phyloP scores from a whole-genome alignment of 192 early-diverging fungal genomes.

The Neocallimastix lanati region DNA sequence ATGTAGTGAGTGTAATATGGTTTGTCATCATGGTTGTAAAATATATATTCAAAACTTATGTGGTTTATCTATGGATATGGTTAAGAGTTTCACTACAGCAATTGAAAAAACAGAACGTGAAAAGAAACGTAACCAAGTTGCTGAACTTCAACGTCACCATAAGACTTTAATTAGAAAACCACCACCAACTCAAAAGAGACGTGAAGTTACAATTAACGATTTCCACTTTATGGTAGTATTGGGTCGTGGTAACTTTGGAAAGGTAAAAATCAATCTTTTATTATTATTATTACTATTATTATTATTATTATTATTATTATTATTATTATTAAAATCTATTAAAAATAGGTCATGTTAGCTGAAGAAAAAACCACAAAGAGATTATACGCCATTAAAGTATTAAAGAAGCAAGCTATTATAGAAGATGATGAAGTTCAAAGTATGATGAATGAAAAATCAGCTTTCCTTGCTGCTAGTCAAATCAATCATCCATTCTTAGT shows the following conservation, averaged over 20 bases:
- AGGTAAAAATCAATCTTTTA: constrained; percentile 24
- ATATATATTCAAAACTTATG: constrained; percentile 81
- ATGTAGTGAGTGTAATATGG: constrained; percentile 56
- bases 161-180: not conserved
- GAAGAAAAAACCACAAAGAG: constrained; percentile 68
- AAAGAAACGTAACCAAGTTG: not conserved
- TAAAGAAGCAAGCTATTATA: constrained; percentile 95
- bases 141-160: not conserved
- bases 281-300: too few relatives aligned
- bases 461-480: constrained; percentile 77
- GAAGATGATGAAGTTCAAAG: constrained; percentile 97
- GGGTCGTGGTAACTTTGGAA: constrained; percentile 98
- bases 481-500: constrained; percentile 89
- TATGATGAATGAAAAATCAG: constrained; percentile 82
- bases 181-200: not conserved
- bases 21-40: constrained; percentile 72
- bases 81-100: constrained; percentile 67
- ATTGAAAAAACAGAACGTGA: constrained; percentile 42
- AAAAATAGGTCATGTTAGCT: constrained; percentile 67
- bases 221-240: constrained; percentile 87
- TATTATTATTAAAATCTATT: too few relatives aligned
- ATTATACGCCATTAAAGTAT: constrained; percentile 93
- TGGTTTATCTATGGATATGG: constrained; percentile 71
- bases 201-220: constrained; percentile 31
- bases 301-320: too few relatives aligned